Percentiles rank a stretch among this genome's conserved stretches.
Evolutionary conservation across 495 filamentous ascomycete genomes (phyloP).

Genomic region (Letharia lupina): DNA sequence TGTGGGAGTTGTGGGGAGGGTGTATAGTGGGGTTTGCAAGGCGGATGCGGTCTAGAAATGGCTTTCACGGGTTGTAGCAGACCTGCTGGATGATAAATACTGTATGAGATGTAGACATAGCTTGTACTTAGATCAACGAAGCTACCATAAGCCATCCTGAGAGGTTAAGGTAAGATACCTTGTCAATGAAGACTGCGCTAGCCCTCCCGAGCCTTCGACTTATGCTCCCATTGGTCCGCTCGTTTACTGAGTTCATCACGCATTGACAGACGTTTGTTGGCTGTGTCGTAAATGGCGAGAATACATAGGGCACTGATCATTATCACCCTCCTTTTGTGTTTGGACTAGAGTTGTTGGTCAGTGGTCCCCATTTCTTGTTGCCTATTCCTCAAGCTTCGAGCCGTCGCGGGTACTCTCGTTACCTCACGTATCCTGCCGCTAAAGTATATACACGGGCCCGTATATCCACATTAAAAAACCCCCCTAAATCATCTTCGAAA

Average conservation of each 20-base stretch:
- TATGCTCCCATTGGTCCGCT: neutral
- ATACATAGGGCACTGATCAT: neutral
- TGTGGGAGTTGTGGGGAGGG: conserved; percentile 42
- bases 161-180: neutral
- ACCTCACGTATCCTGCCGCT: neutral
- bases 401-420: neutral
- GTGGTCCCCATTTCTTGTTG: neutral
- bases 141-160: neutral
- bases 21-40: conserved; percentile 7
- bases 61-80: neutral
- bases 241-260: neutral
- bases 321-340: neutral
- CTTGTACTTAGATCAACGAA: neutral
- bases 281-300: neutral
- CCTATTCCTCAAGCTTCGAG: neutral
- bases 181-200: neutral
- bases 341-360: neutral
- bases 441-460: neutral
- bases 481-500: no score
- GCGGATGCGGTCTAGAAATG: neutral
- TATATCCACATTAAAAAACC: no score
- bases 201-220: neutral
- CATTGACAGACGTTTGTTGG: neutral
- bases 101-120: neutral
- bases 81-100: neutral